Evolutionary conservation across 2,329 filamentous ascomycete species (phyloP).

Genomic region (Trichoderma sp.): DNA sequence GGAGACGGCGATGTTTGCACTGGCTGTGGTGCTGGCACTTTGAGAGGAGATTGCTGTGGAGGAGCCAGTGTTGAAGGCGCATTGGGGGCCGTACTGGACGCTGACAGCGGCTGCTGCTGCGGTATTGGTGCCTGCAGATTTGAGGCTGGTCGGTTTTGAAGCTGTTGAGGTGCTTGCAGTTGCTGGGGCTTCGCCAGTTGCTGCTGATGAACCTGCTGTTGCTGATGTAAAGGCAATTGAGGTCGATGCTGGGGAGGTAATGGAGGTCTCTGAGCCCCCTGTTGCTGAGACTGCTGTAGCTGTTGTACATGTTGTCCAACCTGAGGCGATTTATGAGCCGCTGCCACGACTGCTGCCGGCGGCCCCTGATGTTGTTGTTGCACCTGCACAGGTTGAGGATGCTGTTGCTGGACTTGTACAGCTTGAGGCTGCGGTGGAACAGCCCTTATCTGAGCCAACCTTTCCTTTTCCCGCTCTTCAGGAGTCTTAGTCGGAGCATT

Average conservation of each 20-base stretch:
- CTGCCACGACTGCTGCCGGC: conserved; percentile 5
- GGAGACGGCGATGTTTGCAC: not conserved
- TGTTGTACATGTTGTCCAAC: conserved; percentile 6
- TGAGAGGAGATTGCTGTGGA: not conserved
- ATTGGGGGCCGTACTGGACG: not conserved
- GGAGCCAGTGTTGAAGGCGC: not conserved
- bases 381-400: not conserved
- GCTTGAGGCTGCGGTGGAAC: conserved; percentile 2
- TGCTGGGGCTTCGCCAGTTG: not conserved
- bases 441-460: not conserved
- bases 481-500: conserved; percentile 20
- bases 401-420: not conserved
- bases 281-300: not conserved
- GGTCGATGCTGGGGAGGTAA: not conserved
- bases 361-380: conserved; percentile 5
- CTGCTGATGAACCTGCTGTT: not conserved
- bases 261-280: not conserved
- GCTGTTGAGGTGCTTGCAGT: not conserved
- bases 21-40: not conserved
- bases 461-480: conserved; percentile 22
- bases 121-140: not conserved
- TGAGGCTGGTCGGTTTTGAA: not conserved
- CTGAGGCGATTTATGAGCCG: conserved; percentile 8
- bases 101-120: not conserved
- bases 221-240: not conserved